Evolutionary conservation across 441 rosid genomes (phyloP).

Genomic region (Mallotus japonicus): DNA sequence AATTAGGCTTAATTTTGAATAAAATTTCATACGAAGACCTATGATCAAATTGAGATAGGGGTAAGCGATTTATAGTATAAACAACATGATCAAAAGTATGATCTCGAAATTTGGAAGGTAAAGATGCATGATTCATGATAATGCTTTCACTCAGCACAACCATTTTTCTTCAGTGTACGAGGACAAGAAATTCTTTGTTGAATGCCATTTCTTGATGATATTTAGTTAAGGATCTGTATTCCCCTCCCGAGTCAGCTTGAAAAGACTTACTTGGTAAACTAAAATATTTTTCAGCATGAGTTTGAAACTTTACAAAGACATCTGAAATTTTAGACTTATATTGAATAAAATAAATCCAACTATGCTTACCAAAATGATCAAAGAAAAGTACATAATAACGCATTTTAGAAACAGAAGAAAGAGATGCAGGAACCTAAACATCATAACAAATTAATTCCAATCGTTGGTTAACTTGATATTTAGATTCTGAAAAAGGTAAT

Average conservation of each 20-base stretch:
- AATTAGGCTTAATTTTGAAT: neutral
- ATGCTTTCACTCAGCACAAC: neutral
- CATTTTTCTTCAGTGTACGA: neutral
- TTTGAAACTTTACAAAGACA: no score
- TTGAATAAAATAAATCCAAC: no score
- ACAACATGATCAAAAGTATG: neutral
- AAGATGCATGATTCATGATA: neutral
- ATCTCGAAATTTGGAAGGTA: neutral
- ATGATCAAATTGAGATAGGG: neutral
- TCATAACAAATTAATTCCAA: no score
- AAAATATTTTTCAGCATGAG: neutral
- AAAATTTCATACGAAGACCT: neutral
- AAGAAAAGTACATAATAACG: no score
- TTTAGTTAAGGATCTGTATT: neutral
- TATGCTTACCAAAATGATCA: no score
- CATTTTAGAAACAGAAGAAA: no score
- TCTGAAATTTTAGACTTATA: no score
- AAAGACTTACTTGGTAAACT: neutral
- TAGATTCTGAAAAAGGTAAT: no score
- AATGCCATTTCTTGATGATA: neutral
- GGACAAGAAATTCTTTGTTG: neutral
- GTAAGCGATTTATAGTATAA: neutral
- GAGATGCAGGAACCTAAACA: no score
- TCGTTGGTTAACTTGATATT: no score
- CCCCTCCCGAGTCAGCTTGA: neutral